Evolutionary conservation across 108 stramenopile genomes (phyloP).

Genomic region (Skeletonema marinoi): DNA sequence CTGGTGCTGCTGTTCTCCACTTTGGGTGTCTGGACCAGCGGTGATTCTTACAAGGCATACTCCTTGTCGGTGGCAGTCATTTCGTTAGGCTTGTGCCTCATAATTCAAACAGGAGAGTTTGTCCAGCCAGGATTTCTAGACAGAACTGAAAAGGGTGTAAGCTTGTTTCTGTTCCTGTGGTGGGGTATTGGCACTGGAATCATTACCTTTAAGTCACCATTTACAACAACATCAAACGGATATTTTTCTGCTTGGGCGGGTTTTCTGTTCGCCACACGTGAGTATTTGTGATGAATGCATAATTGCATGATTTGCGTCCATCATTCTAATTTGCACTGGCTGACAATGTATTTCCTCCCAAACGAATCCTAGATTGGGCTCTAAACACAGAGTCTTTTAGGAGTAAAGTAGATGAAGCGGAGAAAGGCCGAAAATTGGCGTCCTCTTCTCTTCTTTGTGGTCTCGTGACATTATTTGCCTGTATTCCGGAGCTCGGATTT

Average conservation of each 20-base stretch:
- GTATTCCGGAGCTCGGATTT: conserved; percentile 9
- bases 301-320: no score
- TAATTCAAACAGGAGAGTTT: conserved; percentile 36
- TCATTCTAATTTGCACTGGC: background rate
- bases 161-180: conserved; percentile 57
- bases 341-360: background rate
- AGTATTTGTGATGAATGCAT: background rate
- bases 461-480: conserved; percentile 22
- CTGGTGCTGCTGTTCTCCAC: conserved; percentile 40
- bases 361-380: conserved; percentile 29
- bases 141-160: conserved; percentile 30
- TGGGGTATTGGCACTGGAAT: conserved; percentile 59
- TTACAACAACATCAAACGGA: conserved; percentile 32
- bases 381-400: conserved; percentile 27
- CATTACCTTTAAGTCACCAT: conserved; percentile 50
- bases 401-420: conserved; percentile 12
- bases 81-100: conserved; percentile 27
- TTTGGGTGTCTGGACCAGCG: conserved; percentile 15
- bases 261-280: conserved; percentile 20
- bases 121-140: conserved; percentile 22
- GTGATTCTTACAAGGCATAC: conserved; percentile 5
- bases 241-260: conserved; percentile 49
- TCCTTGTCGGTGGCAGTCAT: conserved; percentile 30
- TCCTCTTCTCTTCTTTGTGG: conserved; percentile 8
- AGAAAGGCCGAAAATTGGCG: conserved; percentile 24